A percentile compares a stretch with the other conserved stretches of the same genome.
Evolutionary conservation across 2,329 filamentous ascomycete genomes (phyloP).

Genomic region (Parafenestella ontariensis): DNA sequence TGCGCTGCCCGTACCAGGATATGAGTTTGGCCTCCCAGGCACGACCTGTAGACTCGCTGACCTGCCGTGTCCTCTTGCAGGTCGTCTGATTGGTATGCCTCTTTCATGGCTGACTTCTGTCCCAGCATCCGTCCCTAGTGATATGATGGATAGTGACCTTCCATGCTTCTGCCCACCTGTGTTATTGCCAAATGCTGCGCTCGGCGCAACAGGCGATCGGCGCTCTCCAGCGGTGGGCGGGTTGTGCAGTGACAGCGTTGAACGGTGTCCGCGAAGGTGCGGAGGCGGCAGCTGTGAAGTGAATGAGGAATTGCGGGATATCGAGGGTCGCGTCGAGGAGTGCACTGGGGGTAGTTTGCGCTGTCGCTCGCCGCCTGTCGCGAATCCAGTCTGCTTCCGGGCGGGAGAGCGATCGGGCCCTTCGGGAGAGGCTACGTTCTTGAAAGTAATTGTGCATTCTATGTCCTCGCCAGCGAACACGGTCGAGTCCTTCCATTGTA

Average conservation of each 20-base stretch:
- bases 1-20: constrained; percentile 33
- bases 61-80: constrained; percentile 71
- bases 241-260: constrained; percentile 68
- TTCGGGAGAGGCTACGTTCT: constrained; percentile 72
- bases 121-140: constrained; percentile 53
- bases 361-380: constrained; percentile 45
- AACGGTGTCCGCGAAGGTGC: constrained; percentile 66
- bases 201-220: constrained; percentile 31
- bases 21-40: constrained; percentile 52
- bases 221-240: constrained; percentile 40
- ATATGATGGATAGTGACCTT: constrained; percentile 59
- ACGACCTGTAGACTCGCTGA: constrained; percentile 83
- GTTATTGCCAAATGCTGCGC: constrained; percentile 31
- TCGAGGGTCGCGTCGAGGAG: constrained; percentile 44
- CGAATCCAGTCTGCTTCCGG: constrained; percentile 47
- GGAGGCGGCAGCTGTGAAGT: constrained; percentile 38
- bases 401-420: constrained; percentile 40
- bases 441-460: constrained; percentile 95
- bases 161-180: constrained; percentile 48
- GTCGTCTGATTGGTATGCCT: constrained; percentile 49
- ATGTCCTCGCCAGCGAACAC: constrained; percentile 97
- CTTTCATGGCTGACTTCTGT: constrained; percentile 40
- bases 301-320: constrained; percentile 47
- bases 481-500: constrained; percentile 91
- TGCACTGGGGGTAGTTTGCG: constrained; percentile 48